Evolutionary conservation across 2,329 filamentous ascomycete species (phyloP), one percentile per base, ranked within the genome.

Genomic region (Aspergillus udagawae): DNA sequence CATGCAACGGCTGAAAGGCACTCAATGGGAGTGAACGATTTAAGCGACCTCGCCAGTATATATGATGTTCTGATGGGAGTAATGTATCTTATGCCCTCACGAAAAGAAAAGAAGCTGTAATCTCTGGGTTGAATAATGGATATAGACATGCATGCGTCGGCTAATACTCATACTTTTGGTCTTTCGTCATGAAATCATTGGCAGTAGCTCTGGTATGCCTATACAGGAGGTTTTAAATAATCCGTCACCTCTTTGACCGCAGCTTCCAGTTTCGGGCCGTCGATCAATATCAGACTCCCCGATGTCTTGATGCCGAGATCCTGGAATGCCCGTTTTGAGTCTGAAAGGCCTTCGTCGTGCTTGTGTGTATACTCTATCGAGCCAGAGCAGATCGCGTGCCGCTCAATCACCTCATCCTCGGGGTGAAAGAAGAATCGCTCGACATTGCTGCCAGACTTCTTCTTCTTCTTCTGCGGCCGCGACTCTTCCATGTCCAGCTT

Each of bases 291-390:
- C 82, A 96, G 80, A 75, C 90, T 88, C 10, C 92, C 94, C 70
- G 86, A 85, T 41, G 92, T 86, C 79, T 87, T 88, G 67, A 99
- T 88, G 1, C 94, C 94, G 79, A 92, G 79, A 66, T 99, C 94
- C 75, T 96, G 91, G 76, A 99, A 99, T 0, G 92, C 91, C 60
- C 94, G 82, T 82, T 95, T 97, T 68, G 91, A 92, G 78, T 99
- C 94, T 54, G 91, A 89, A 61, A 88, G 85, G 4, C 87, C 85
- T 65, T 96, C 90, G 49, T 89, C 89, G 57, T 80, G 80, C 60
- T 91, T 86, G 72, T 90, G 93, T 49, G 87, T 89, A 73, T 92
- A 96, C 20, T 88, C 83, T 70, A 88, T 96, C 52, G 82, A 85
- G 27, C 86, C 89, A 62, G 83, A 80, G 14, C 85, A 91, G 42